A percentile compares a stretch with the other conserved stretches of the same genome.
Conservation (phyloP, 1,284 basidiomycete genomes). For the Ceratobasidium sp. region DNA sequence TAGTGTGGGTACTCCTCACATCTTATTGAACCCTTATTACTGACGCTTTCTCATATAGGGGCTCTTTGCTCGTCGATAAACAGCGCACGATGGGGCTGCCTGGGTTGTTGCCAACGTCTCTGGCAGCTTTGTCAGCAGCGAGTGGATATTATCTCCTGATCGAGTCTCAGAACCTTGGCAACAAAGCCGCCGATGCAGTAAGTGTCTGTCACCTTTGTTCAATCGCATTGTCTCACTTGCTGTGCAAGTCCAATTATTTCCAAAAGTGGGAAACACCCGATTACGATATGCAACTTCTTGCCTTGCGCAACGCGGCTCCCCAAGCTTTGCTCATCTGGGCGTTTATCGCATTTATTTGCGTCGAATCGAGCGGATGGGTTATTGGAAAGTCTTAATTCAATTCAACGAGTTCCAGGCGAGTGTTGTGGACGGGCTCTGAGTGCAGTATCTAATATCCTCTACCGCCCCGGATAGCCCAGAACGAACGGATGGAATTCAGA, state of each 20-base stretch:
- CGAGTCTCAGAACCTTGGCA: slow-evolving; percentile 19
- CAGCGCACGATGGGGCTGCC: neutral
- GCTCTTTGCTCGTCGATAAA: neutral
- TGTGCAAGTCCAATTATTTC: slow-evolving; percentile 10
- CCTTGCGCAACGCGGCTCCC: slow-evolving; percentile 11
- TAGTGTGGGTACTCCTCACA: neutral
- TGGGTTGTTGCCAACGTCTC: neutral
- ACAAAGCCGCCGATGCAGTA: slow-evolving; percentile 22
- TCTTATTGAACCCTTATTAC: neutral
- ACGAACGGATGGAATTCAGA: no score
- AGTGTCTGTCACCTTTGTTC: no score
- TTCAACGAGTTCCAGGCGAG: no score
- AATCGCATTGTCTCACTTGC: neutral
- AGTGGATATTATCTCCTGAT: neutral
- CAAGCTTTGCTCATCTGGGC: slow-evolving; percentile 25
- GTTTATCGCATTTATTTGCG: no score
- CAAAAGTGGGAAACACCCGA: slow-evolving; percentile 14
- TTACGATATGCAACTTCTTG: slow-evolving; percentile 1
- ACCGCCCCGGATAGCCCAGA: no score
- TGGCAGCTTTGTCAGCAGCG: slow-evolving; percentile 11
- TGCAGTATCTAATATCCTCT: no score
- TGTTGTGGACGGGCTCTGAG: no score
- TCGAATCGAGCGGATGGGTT: no score
- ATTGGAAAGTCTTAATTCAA: no score
- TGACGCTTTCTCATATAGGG: neutral